A percentile compares a stretch with the other conserved stretches of the same genome.
These are phyloP conservation scores for Tuber calosporum DNA, from an alignment of 495 filamentous ascomycete species.

Conservation along the genomic window DNA sequence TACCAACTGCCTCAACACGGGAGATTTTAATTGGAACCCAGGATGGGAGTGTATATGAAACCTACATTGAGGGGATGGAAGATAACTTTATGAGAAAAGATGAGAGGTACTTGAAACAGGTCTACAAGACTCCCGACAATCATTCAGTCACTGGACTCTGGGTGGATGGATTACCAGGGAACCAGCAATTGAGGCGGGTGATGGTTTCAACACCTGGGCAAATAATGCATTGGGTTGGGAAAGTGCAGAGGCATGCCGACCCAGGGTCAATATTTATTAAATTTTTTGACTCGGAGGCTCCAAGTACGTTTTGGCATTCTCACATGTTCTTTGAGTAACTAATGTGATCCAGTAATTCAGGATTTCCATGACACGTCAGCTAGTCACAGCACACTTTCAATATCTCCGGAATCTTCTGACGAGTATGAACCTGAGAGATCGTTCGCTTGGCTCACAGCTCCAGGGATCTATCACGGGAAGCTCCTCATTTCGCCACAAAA, in stretches of 20 bases:
- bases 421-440: slow-evolving; percentile 54
- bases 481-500: slow-evolving; percentile 51
- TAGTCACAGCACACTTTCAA: slow-evolving; percentile 47
- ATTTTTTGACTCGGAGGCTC: slow-evolving; percentile 71
- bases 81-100: slow-evolving; percentile 85
- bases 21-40: slow-evolving; percentile 90
- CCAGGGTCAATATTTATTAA: slow-evolving; percentile 73
- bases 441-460: slow-evolving; percentile 83
- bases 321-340: slow-evolving; percentile 6
- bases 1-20: slow-evolving; percentile 87
- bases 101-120: slow-evolving; percentile 76
- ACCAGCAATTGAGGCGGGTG: slow-evolving; percentile 64
- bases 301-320: slow-evolving; percentile 28
- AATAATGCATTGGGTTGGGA: slow-evolving; percentile 71
- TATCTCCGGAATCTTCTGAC: slow-evolving; percentile 64
- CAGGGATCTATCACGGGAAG: slow-evolving; percentile 82
- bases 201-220: slow-evolving; percentile 67
- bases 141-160: slow-evolving; percentile 72
- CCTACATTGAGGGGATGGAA: slow-evolving; percentile 84
- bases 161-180: slow-evolving; percentile 60
- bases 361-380: slow-evolving; percentile 39
- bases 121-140: slow-evolving; percentile 72
- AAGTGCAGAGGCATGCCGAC: slow-evolving; percentile 67
- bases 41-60: slow-evolving; percentile 91
- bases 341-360: slow-evolving; percentile 30